A percentile compares a stretch with the other conserved stretches of the same genome.
These are phyloP conservation scores for Huiozyma naganishii DNA, from an alignment of 805 yeast genomes.

Conservation along the genomic window DNA sequence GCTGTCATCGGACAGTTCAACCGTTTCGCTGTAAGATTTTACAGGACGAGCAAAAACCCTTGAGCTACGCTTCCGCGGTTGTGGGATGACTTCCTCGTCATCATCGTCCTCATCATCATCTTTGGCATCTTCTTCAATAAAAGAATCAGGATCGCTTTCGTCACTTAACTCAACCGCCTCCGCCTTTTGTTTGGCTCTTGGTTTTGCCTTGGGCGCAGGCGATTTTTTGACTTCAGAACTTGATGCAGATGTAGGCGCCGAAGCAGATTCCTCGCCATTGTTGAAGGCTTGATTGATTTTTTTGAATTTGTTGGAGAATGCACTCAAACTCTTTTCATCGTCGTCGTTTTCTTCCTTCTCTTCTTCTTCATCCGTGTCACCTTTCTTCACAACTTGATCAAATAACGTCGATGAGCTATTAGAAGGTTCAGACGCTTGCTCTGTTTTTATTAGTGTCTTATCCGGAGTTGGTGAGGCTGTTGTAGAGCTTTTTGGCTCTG, in stretches of 20 bases:
- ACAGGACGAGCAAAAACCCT: slow-evolving; percentile 12
- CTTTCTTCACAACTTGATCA: slow-evolving; percentile 9
- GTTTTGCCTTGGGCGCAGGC: background rate
- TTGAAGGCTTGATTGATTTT: slow-evolving; percentile 24
- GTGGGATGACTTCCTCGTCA: slow-evolving; percentile 9
- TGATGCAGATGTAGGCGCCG: background rate
- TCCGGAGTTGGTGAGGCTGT: slow-evolving; percentile 4
- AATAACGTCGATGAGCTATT: slow-evolving; percentile 12
- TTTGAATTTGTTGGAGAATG: slow-evolving; percentile 25
- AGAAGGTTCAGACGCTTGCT: background rate
- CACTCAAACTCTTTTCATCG: slow-evolving; percentile 11
- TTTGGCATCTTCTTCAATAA: background rate
- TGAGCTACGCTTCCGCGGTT: slow-evolving; percentile 13
- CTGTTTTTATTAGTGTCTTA: slow-evolving; percentile 3
- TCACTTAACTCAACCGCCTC: slow-evolving; percentile 12
- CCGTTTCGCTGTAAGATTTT: slow-evolving; percentile 10
- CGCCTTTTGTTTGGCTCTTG: slow-evolving; percentile 1
- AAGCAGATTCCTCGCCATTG: slow-evolving; percentile 4
- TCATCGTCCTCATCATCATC: slow-evolving; percentile 10
- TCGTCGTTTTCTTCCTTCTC: slow-evolving; percentile 7
- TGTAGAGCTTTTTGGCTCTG: slow-evolving; percentile 9
- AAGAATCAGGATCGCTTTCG: slow-evolving; percentile 15
- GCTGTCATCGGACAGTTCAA: slow-evolving; percentile 22
- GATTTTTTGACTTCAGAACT: background rate
- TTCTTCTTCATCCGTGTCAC: slow-evolving; percentile 3